These are phyloP conservation scores for Tinospora cordifolia DNA, from an alignment of 164 flowering plant genomes.

Conservation along the genomic window DNA sequence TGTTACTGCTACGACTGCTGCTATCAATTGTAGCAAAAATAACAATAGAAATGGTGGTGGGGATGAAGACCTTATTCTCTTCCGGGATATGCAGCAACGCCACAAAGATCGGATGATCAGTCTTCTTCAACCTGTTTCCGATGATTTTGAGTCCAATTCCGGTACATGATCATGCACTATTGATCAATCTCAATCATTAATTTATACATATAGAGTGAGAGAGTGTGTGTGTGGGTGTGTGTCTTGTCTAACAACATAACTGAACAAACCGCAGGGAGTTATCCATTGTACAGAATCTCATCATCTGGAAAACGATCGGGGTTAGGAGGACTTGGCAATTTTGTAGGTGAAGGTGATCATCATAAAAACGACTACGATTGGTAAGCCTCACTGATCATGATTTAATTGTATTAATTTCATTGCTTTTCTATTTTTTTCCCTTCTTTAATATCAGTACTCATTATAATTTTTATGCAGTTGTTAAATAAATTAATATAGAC, in stretches of 20 bases:
- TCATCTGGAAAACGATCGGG: constrained; percentile 34
- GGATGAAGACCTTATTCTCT: constrained; percentile 47
- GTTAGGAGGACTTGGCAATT: constrained; percentile 22
- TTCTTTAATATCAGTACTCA: too few species aligned
- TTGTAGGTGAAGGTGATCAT: constrained; percentile 24
- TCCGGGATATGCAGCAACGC: constrained; percentile 42
- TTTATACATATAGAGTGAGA: too few species aligned
- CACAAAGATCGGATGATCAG: constrained; percentile 32
- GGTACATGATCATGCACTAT: constrained; percentile 5
- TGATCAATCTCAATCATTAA: background rate
- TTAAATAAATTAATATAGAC: too few species aligned
- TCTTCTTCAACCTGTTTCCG: constrained; percentile 55
- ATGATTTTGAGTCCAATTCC: constrained; percentile 36
- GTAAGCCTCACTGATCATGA: constrained; percentile 20
- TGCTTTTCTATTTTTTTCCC: too few species aligned
- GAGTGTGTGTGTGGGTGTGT: too few species aligned
- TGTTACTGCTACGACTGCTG: too few species aligned
- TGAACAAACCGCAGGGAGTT: constrained; percentile 20
- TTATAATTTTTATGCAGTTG: too few species aligned
- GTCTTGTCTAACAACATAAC: too few species aligned
- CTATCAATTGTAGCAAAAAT: too few species aligned
- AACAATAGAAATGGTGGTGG: constrained; percentile 23
- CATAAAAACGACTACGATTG: constrained; percentile 53
- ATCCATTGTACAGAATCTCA: constrained; percentile 34
- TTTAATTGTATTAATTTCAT: background rate